Conservation (phyloP, 1,139 yeast genomes). For the Chernovozyma sophiae-reginae region DNA sequence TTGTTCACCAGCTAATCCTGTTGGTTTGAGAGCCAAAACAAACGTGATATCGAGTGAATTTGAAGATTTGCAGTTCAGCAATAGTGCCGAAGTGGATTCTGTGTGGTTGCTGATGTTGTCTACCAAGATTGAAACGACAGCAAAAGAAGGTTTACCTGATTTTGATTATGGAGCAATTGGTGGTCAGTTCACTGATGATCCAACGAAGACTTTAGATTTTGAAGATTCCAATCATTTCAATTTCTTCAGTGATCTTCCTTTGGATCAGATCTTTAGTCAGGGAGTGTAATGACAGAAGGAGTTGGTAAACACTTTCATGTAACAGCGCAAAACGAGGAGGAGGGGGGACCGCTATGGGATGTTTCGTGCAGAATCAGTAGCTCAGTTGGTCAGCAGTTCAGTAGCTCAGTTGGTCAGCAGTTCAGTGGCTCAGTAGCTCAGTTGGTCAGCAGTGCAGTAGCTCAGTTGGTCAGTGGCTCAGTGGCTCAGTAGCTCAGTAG, state of each 20-base stretch:
- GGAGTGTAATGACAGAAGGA: no score
- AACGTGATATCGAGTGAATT: slow-evolving; percentile 6
- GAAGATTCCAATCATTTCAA: slow-evolving; percentile 9
- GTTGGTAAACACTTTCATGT: no score
- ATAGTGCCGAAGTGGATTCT: slow-evolving; percentile 6
- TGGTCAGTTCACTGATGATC: not conserved
- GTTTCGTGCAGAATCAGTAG: no score
- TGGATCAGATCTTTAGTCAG: slow-evolving; percentile 10
- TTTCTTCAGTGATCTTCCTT: slow-evolving; percentile 16
- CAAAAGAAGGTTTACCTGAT: not conserved
- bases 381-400: no score
- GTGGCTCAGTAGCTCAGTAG: no score
- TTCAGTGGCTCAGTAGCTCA: no score
- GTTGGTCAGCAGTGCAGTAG: no score
- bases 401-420: no score
- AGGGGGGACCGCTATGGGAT: no score
- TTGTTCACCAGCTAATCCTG: no score
- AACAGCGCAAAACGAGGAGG: no score
- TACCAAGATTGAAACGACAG: slow-evolving; percentile 2
- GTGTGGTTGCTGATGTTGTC: slow-evolving; percentile 9
- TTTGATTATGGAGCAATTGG: not conserved
- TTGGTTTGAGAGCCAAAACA: not conserved
- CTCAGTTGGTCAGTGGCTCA: no score
- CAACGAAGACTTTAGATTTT: slow-evolving; percentile 2
- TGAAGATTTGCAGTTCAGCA: slow-evolving; percentile 7